Base-by-base conservation (phyloP, 352 stramenopile species). In the Phytophthora citricola region DNA sequence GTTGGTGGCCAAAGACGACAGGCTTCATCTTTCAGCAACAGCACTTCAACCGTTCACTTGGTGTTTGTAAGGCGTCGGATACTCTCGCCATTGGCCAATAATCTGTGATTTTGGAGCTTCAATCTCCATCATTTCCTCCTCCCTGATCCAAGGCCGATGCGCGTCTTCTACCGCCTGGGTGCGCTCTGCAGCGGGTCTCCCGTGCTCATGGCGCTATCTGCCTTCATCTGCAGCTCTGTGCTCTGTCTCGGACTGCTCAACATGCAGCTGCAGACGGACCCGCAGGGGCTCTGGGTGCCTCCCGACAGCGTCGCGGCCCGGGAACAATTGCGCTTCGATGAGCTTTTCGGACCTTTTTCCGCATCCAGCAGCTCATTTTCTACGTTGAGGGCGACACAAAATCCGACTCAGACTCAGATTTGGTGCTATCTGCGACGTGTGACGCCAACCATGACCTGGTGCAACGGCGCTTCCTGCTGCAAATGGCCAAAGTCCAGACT, bases 291-390 rank as follows among this genome's bases (percentile, higher is more conserved):
- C 20, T 96, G 88, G 88, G 88, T 96, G 41, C 66, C 88, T 40
- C 85, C 84, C 0, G 54, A 71, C 58, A 92, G 79, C 45, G 71
- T 79, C 31, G 83, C 88, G 2, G 80, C 82, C 24, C 69, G 58
- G 27, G 85, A 96, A 48, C 85, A 96, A 59, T 46, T 22, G 60
- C 81, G 75, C 70, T 94, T 96, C 75, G 79, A 94, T 65, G 67
- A 80, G 58, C 79, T 92, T 54, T 96, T 96, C 65, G 77, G 79
- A 22, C 83, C 88, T 39, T 96, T 75, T 96, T 93, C 71, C 86
- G 88, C 74, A 75, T 96, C 54, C 61, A 96, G 62, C 88, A 96
- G 58, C 75, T 96, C 67, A 93, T 96, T 58, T 94, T 96, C 57
- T 92, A 90, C 73, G 72, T 80, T 1, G 73, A 80, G 12, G 53